Conservation (phyloP, 441 rosid species). For the Populus hybrid region DNA sequence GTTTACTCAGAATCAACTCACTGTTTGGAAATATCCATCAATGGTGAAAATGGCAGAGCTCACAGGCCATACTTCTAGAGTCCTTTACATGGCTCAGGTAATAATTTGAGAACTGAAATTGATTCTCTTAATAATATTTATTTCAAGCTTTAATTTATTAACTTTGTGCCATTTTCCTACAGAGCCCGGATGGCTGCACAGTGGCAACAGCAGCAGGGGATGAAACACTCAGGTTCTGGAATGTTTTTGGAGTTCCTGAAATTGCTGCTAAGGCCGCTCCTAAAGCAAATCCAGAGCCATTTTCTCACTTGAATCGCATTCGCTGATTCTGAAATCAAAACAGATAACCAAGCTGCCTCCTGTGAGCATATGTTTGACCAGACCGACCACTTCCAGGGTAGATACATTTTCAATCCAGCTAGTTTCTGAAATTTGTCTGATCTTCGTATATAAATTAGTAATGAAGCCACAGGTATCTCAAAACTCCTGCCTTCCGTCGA, state of each 20-base stretch:
- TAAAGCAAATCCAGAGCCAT: slow-evolving; percentile 33
- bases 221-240: slow-evolving; percentile 46
- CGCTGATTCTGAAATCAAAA: slow-evolving; percentile 28
- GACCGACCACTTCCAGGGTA: no score
- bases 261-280: slow-evolving; percentile 25
- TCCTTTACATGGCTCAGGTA: slow-evolving; percentile 46
- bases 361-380: no score
- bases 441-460: no score
- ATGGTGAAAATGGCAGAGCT: slow-evolving; percentile 51
- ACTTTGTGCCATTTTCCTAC: neutral
- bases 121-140: neutral
- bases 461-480: no score
- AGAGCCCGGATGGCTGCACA: slow-evolving; percentile 48
- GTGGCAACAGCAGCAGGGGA: slow-evolving; percentile 48
- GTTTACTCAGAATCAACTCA: slow-evolving; percentile 45
- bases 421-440: no score
- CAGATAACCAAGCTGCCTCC: neutral
- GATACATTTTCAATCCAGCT: no score
- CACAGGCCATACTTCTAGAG: slow-evolving; percentile 48
- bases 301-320: slow-evolving; percentile 33
- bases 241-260: slow-evolving; percentile 45
- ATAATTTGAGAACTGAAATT: neutral
- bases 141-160: neutral
- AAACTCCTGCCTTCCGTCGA: no score
- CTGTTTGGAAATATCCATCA: slow-evolving; percentile 53